Conservation (phyloP, 2,329 filamentous ascomycete genomes). For the Colletotrichum falcatum region DNA sequence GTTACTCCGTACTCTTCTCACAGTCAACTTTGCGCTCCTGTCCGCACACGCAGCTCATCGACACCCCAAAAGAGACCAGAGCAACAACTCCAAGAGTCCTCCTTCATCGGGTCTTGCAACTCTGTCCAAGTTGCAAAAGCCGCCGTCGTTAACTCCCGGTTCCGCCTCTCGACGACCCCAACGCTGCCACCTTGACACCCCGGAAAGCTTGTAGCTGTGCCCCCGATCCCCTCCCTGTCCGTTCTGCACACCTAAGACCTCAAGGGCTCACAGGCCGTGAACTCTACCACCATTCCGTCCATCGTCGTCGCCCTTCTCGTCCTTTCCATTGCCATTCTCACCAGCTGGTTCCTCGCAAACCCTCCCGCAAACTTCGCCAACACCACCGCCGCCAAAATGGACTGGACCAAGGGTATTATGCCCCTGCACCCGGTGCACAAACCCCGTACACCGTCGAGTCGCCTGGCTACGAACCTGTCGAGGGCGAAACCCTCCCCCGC, state of each 20-base stretch:
- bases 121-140: background rate
- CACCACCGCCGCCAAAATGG: conserved; percentile 45
- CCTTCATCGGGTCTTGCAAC: background rate
- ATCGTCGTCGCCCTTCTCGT: conserved; percentile 24
- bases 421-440: conserved; percentile 72
- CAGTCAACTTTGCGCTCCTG: conserved; percentile 15
- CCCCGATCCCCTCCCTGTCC: conserved; percentile 14
- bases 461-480: conserved; percentile 73
- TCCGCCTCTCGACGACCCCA: conserved; percentile 2
- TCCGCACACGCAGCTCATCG: conserved; percentile 9
- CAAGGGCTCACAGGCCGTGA: conserved; percentile 17
- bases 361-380: background rate
- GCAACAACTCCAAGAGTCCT: background rate
- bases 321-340: conserved; percentile 27
- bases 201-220: conserved; percentile 7
- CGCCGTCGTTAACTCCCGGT: background rate
- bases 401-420: conserved; percentile 58
- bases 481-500: conserved; percentile 87
- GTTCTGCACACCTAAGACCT: conserved; percentile 1
- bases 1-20: conserved; percentile 28
- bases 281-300: conserved; percentile 34
- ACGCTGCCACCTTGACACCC: background rate
- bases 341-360: background rate
- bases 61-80: background rate
- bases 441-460: conserved; percentile 80